phyloP scores from a whole-genome alignment of 345 rosid species.

The Orychophragmus violaceus region DNA sequence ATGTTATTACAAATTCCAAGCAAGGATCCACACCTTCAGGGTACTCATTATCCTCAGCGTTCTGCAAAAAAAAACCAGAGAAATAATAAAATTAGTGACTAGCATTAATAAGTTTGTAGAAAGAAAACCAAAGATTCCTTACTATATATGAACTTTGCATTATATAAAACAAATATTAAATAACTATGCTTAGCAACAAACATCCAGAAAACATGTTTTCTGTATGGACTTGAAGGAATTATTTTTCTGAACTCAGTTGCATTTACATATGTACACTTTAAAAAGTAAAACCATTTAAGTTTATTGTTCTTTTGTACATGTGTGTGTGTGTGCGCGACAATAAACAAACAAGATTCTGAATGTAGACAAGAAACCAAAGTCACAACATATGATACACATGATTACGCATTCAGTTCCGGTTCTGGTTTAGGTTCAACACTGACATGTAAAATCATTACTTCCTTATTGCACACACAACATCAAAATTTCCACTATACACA shows the following conservation, averaged over 20 bases:
- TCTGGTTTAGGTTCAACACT: not conserved
- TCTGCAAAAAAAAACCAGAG: constrained; percentile 31
- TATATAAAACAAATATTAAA: not conserved
- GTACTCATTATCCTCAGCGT: constrained; percentile 77
- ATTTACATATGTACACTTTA: not conserved
- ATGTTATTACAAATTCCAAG: constrained; percentile 63
- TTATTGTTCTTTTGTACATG: not conserved
- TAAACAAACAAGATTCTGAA: not conserved
- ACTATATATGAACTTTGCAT: not conserved
- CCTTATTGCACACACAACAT: not conserved
- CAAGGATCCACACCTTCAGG: constrained; percentile 54
- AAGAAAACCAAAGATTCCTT: not conserved
- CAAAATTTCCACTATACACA: not conserved
- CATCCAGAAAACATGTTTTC: not conserved
- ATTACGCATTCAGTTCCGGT: not conserved
- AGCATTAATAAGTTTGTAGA: not conserved
- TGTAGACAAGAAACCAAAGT: not conserved
- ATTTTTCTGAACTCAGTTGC: not conserved
- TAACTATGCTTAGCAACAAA: not conserved
- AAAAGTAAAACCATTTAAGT: not conserved
- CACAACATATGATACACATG: not conserved
- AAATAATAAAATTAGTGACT: not conserved
- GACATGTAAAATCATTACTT: not conserved
- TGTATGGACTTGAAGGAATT: not conserved
- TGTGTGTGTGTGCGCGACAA: not conserved